Percentiles rank a stretch among this genome's conserved stretches.
Conservation (phyloP, 169 alveolate species). For the Plasmodium fragile region DNA sequence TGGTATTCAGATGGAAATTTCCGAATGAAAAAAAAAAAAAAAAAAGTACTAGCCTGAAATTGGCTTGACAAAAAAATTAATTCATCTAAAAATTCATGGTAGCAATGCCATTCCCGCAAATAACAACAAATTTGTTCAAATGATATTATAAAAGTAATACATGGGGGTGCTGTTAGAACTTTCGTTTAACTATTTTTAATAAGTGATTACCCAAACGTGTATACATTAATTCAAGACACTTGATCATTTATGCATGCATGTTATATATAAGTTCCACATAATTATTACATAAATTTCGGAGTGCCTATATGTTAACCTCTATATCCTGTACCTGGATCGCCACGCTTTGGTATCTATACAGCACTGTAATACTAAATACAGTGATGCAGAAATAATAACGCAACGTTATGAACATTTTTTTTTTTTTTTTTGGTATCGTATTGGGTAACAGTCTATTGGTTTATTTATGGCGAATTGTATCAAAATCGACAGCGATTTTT, state of each 20-base stretch:
- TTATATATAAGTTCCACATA: too few relatives aligned
- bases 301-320: neutral
- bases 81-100: neutral
- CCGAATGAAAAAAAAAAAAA: neutral
- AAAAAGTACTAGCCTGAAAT: neutral
- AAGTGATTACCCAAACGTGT: neutral
- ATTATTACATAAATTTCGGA: too few relatives aligned
- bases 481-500: neutral
- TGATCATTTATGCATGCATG: too few relatives aligned
- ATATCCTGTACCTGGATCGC: neutral
- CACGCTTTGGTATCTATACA: neutral
- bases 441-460: neutral
- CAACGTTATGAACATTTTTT: neutral
- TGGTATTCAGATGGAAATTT: neutral
- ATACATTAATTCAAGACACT: neutral
- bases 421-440: neutral
- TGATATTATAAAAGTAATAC: neutral
- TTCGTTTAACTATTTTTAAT: neutral
- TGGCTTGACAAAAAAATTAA: neutral
- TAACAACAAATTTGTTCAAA: neutral
- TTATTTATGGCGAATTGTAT: neutral
- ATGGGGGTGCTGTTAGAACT: neutral
- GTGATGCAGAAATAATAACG: neutral
- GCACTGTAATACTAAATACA: neutral
- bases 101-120: neutral